Evolutionary conservation across 2,329 filamentous ascomycete species (phyloP).

Genomic region (Fusarium sacchari): DNA sequence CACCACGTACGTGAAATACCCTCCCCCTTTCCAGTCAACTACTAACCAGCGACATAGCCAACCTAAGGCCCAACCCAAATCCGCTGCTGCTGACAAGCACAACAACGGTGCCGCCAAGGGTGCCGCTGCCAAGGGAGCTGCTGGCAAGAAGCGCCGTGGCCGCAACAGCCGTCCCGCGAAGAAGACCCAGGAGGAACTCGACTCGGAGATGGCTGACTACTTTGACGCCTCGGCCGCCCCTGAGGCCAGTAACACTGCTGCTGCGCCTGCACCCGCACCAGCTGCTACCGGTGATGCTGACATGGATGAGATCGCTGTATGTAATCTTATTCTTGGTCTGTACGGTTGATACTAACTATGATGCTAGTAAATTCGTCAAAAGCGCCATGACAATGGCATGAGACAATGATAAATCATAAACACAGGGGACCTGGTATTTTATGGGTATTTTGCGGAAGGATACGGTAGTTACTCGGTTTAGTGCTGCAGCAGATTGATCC

Average conservation of each 20-base stretch:
- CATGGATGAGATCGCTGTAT: conserved; percentile 72
- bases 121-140: conserved; percentile 55
- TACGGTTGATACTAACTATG: conserved; percentile 14
- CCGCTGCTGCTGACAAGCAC: conserved; percentile 79
- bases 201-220: conserved; percentile 98
- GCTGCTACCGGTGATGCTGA: conserved; percentile 64
- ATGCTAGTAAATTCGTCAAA: conserved; percentile 24
- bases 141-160: conserved; percentile 62
- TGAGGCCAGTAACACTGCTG: conserved; percentile 56
- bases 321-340: conserved; percentile 8
- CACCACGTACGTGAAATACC: conserved; percentile 67
- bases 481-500: conserved; percentile 39
- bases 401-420: conserved; percentile 32
- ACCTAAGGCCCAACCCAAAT: conserved; percentile 73
- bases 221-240: conserved; percentile 67
- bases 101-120: conserved; percentile 59
- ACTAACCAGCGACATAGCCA: conserved; percentile 43
- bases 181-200: conserved; percentile 95
- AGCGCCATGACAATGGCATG: neutral
- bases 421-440: conserved; percentile 33
- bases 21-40: neutral
- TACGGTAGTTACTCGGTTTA: conserved; percentile 23
- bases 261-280: conserved; percentile 58
- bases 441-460: conserved; percentile 19
- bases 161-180: conserved; percentile 73